Conservation (phyloP, 2,329 filamentous ascomycete genomes). For the Volutella citrinella region DNA sequence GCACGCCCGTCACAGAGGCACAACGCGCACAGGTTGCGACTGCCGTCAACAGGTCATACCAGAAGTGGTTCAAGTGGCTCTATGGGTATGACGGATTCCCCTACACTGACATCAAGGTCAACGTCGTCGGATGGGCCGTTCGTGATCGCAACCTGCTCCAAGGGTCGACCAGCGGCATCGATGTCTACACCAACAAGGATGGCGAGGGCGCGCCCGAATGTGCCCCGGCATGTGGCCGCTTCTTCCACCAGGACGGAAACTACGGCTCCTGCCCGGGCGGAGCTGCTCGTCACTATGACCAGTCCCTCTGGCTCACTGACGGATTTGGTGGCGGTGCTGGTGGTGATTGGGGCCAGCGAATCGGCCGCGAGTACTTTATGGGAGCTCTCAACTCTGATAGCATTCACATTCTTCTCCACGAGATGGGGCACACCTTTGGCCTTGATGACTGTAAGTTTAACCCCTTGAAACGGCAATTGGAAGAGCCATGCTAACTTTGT, state of each 20-base stretch:
- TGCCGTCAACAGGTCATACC: slow-evolving; percentile 32
- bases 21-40: slow-evolving; percentile 35
- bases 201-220: slow-evolving; percentile 39
- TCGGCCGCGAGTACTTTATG: slow-evolving; percentile 43
- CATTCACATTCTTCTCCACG: slow-evolving; percentile 44
- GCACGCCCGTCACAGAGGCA: slow-evolving; percentile 30
- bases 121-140: slow-evolving; percentile 42
- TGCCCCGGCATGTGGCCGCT: slow-evolving; percentile 33
- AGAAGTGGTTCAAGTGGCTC: slow-evolving; percentile 41
- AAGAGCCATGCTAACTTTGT: too few relatives aligned
- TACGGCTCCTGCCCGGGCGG: slow-evolving; percentile 34
- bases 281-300: slow-evolving; percentile 38
- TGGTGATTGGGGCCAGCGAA: too few relatives aligned
- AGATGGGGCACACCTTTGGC: too few relatives aligned
- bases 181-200: slow-evolving; percentile 41
- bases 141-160: slow-evolving; percentile 33
- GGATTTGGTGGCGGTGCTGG: slow-evolving; percentile 41
- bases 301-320: slow-evolving; percentile 44
- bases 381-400: slow-evolving; percentile 32
- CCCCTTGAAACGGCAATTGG: too few relatives aligned
- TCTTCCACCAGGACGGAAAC: slow-evolving; percentile 41
- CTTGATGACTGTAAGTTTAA: too few relatives aligned
- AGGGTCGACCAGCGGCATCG: slow-evolving; percentile 32
- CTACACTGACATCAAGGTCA: slow-evolving; percentile 34
- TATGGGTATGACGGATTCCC: slow-evolving; percentile 43